Base-by-base conservation (phyloP, 129 eudicot genomes). In the Flaveria robusta region DNA sequence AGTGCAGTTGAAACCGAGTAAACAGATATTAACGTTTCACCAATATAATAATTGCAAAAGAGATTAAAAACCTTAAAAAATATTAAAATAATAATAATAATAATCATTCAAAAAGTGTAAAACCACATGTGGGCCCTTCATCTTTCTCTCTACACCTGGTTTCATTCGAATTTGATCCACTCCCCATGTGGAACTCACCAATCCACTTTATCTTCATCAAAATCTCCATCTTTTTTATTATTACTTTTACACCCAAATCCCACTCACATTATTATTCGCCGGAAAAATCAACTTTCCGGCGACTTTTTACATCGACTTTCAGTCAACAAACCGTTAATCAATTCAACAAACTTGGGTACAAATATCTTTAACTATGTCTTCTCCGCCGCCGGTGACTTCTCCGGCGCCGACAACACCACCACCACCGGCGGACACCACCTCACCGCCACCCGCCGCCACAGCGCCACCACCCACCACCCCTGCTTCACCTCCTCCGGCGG, bases 341-440 rank as follows among this genome's bases (percentile, higher is more conserved):
- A n/a, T n/a, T n/a, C n/a, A n/a, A n/a, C n/a, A n/a, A n/a, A n/a
- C n/a, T n/a, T n/a, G n/a, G n/a, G n/a, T n/a, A n/a, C n/a, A n/a
- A n/a, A n/a, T n/a, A n/a, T n/a, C n/a, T n/a, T 59, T 68, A 55
- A 77, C 11, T 67, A 86, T 84, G 87, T 84, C 95, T 15, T 65
- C 92, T n/a, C 88, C 90, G 50, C 77, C 96, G 77, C 96, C 96
- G 88, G 90, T 72, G 37, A 68, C 81, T 5, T 77, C 96, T 31
- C 91, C 92, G 72, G 77, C 90, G 2, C 88, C 96, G 2, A 51
- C 91, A 9, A 5, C 87, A 1, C 82, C 68, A 1, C 82, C 68
- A 3, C 65, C 89, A n/a, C 72, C 85, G 4, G 7, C 83, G 0
- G 43, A 58, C 82, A 45, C 84, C 37, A 74, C 94, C 4, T 50